phyloP scores from a whole-genome alignment of 805 yeast genomes.

The Zygosaccharomyces lentus region DNA sequence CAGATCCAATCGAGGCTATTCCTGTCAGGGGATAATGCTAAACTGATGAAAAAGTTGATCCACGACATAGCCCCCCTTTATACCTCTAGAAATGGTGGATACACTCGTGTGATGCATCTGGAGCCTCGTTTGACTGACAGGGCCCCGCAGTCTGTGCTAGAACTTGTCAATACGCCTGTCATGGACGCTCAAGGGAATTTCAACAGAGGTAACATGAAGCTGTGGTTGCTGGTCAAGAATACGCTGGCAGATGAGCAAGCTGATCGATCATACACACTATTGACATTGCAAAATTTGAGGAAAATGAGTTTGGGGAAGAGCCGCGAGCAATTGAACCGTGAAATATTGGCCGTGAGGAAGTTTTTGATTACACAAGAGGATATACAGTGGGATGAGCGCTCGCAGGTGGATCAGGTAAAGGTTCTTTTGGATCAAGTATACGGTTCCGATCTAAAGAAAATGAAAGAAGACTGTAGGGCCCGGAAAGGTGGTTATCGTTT shows the following conservation, averaged over 20 bases:
- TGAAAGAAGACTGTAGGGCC: neutral
- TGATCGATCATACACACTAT: slow-evolving; percentile 14
- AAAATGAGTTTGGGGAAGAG: slow-evolving; percentile 21
- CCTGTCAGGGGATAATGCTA: slow-evolving; percentile 44
- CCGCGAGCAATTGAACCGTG: slow-evolving; percentile 16
- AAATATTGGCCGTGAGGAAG: slow-evolving; percentile 18
- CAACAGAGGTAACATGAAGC: slow-evolving; percentile 31
- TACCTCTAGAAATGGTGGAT: slow-evolving; percentile 64
- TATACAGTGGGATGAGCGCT: slow-evolving; percentile 13
- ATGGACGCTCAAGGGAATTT: slow-evolving; percentile 20
- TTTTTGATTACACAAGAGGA: slow-evolving; percentile 13
- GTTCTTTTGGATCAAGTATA: slow-evolving; percentile 8
- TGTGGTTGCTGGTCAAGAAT: slow-evolving; percentile 31
- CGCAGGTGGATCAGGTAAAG: slow-evolving; percentile 8
- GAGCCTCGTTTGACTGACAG: slow-evolving; percentile 87
- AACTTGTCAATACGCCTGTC: slow-evolving; percentile 66
- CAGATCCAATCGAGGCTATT: slow-evolving; percentile 40
- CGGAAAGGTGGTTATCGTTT: slow-evolving; percentile 1
- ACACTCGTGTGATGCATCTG: slow-evolving; percentile 74
- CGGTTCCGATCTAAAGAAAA: neutral
- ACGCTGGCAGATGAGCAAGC: slow-evolving; percentile 25
- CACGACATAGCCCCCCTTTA: slow-evolving; percentile 64
- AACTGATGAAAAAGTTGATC: slow-evolving; percentile 59
- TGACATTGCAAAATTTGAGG: slow-evolving; percentile 25
- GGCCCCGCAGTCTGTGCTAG: slow-evolving; percentile 85